Percentiles rank a stretch among this genome's conserved stretches.
These are phyloP conservation scores for Aspergillus fructus DNA, from an alignment of 2,329 filamentous ascomycete species.

Conservation along the genomic window DNA sequence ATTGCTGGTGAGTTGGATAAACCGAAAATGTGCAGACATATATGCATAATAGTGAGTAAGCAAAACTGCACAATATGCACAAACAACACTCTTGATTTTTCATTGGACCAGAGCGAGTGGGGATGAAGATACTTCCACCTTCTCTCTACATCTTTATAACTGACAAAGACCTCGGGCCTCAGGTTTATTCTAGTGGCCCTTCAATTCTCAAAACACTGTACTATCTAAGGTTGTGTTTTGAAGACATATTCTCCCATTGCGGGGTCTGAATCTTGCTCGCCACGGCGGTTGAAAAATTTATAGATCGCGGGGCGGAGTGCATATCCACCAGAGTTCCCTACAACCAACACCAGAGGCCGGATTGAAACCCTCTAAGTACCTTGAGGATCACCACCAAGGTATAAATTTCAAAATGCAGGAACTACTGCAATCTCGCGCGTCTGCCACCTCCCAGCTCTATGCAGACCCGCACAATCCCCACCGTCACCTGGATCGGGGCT, in stretches of 20 bases:
- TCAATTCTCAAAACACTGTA: not conserved
- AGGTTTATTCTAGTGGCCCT: not conserved
- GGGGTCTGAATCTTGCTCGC: not conserved
- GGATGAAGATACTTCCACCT: not conserved
- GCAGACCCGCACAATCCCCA: constrained; percentile 43
- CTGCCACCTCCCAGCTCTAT: constrained; percentile 51
- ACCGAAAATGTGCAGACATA: not conserved
- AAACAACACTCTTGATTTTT: not conserved
- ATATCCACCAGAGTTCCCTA: not conserved
- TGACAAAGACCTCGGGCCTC: too few relatives aligned
- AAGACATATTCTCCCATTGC: not conserved
- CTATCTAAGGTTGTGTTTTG: not conserved
- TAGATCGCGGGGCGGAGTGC: not conserved
- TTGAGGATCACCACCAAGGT: not conserved
- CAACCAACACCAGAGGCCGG: not conserved
- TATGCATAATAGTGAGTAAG: not conserved
- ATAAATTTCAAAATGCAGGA: constrained; percentile 18
- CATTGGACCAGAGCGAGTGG: not conserved
- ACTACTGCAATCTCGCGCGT: constrained; percentile 47
- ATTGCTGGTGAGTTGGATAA: not conserved
- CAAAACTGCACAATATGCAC: not conserved
- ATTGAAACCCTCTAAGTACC: not conserved
- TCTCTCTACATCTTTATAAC: not conserved
- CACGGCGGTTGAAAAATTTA: not conserved
- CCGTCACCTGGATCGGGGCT: constrained; percentile 56